Evolutionary conservation across 2,329 filamentous ascomycete genomes (phyloP), one percentile per base, ranked within the genome.

Genomic region (Microsporum canis): DNA sequence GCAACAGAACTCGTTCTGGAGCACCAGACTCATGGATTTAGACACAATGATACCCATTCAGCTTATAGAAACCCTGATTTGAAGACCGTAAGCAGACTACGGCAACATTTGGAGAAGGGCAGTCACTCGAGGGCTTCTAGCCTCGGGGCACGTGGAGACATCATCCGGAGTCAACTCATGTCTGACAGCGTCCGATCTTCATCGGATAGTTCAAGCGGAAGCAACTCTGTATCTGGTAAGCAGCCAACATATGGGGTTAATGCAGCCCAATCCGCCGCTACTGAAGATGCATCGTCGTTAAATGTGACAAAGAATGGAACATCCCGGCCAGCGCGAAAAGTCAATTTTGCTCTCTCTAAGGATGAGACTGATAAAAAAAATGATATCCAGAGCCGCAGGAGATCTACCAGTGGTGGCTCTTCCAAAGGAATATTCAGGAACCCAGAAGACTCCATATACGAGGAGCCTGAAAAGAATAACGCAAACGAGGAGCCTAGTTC

Each of bases 371-470:
- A 62, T 10, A 60, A 61, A 43, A 65, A 63, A 51, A 45, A 61
- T 29, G 64, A 63, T 45, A 63, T 63, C 36, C 64, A 65, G 17
- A 41, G 68, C 5, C 68, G 67, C 36, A 63, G 69, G 29, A 72
- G 71, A 27, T 73, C 69, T 43, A 66, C 69, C 17, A 76, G 73
- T 61, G 69, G 65, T 39, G 75, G 75, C 57, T 72, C 74, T 14
- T 72, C 71, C 17, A 80, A 76, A 63, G 78, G 77, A 31, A 72
- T 83, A 14, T 85, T 84, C 69, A 79, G 80, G 65, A 82, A 84
- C 63, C 81, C 82, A 2, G 76, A 82, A 60, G 83, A 84, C 67
- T 78, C 81, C 56, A 86, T 96, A 63, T 96, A 90, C 80, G 91
- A 96, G 72, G 92, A 96, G 71, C 88, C 89, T 0, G 84, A 88